phyloP scores from a whole-genome alignment of 2,329 filamentous ascomycete genomes.

The Xylaria digitata region DNA sequence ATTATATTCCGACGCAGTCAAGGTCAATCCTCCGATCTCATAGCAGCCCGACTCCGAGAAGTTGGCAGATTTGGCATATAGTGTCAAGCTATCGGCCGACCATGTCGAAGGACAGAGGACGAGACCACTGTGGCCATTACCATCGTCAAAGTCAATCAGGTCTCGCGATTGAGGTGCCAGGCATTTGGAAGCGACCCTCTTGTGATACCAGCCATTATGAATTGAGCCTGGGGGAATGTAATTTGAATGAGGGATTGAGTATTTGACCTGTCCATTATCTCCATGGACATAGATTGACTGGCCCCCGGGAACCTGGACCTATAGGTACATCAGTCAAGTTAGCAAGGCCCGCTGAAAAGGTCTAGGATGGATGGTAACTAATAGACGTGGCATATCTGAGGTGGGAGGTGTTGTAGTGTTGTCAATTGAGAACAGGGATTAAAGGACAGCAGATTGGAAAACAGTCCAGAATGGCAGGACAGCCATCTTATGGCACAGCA shows the following conservation, averaged over 20 bases:
- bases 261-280: constrained; percentile 63
- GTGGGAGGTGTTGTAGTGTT: neutral
- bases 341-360: neutral
- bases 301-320: constrained; percentile 70
- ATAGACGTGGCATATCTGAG: too few species aligned
- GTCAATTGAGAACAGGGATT: neutral
- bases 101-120: constrained; percentile 43
- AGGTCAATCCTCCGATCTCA: constrained; percentile 49
- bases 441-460: neutral
- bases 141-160: constrained; percentile 48
- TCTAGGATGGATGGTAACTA: neutral
- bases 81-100: constrained; percentile 43
- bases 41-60: constrained; percentile 51
- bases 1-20: constrained; percentile 43
- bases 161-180: constrained; percentile 34
- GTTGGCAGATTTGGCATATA: constrained; percentile 45
- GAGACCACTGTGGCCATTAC: constrained; percentile 46
- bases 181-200: constrained; percentile 45
- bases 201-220: constrained; percentile 59
- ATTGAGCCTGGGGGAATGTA: constrained; percentile 63
- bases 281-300: constrained; percentile 68
- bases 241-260: constrained; percentile 66
- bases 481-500: neutral
- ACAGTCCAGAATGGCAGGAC: neutral
- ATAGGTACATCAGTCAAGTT: neutral